phyloP scores from a whole-genome alignment of 257 asterid species.

The Solanum chmielewskii region DNA sequence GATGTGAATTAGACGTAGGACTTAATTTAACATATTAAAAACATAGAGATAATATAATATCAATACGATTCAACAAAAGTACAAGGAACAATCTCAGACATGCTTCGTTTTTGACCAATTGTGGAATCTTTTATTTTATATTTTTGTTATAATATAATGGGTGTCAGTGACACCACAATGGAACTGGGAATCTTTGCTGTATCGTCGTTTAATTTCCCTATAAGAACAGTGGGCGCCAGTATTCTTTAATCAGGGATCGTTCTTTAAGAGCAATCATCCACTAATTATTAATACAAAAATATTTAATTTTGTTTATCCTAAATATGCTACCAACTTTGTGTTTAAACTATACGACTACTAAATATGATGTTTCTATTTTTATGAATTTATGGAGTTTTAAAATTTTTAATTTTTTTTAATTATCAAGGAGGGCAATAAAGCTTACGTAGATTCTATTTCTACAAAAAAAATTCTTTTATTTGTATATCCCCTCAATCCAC shows the following conservation, averaged over 20 bases:
- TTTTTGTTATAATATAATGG: background rate
- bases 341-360: background rate
- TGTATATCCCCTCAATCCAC: no score
- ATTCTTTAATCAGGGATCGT: background rate
- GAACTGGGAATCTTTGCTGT: background rate
- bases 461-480: no score
- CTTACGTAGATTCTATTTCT: no score
- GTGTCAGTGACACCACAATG: background rate
- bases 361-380: no score
- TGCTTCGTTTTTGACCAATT: conserved; percentile 7
- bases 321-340: background rate
- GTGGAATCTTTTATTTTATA: background rate
- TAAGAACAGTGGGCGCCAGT: background rate
- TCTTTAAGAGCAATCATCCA: background rate
- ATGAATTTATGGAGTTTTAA: no score
- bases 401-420: no score
- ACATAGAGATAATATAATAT: background rate
- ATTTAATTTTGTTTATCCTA: background rate
- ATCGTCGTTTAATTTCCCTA: background rate
- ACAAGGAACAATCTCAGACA: background rate
- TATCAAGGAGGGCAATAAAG: no score
- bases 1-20: no score
- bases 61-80: background rate
- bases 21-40: no score
- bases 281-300: background rate